Evolutionary conservation across 2,329 filamentous ascomycete genomes (phyloP), one percentile per base, ranked within the genome.

Genomic region (Aspergillus floridensis): DNA sequence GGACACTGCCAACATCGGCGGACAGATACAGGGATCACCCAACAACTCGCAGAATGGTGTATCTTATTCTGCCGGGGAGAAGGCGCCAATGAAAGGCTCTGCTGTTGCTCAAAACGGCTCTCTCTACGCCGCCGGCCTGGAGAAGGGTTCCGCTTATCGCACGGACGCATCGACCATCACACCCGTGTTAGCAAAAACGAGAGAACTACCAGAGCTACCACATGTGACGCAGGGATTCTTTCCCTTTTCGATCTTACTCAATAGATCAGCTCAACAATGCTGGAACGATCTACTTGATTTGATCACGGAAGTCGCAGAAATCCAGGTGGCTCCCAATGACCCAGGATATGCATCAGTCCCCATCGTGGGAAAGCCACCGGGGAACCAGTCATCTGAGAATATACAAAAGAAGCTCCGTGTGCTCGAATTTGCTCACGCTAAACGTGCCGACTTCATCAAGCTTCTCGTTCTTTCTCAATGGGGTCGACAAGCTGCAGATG

Each of bases 381-480:
- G 73, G 11, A 77, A 76, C 53, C 76, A 77, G 57, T 72, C 72
- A 6, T 63, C 71, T 12, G 86, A 88, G 61, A 93, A 91, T 69
- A 70, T 90, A 12, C 81, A 83, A 32, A 96, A 96, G 77, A 97
- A 96, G 76, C 77, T 85, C 29, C 77, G 81, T 38, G 75, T 97
- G 56, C 76, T 96, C 60, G 86, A 90, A 48, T 96, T 95, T 77
- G 87, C 90, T 8, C 88, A 93, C 72, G 84, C 87, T 22, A 86
- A 89, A 69, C 88, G 96, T 70, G 87, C 88, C 31, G 92, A 91
- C 78, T 98, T 96, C 81, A 91, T 96, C 73, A 98, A 99, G 78
- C 85, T 93, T 7, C 82, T 97, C 21, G 92, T 99, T 22, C 88
- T 99, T 50, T 87, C 90, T 1, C 89, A 95, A 76, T 99, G 95